Evolutionary conservation across 2,329 filamentous ascomycete genomes (phyloP).

Genomic region (Aspergillus sergii): DNA sequence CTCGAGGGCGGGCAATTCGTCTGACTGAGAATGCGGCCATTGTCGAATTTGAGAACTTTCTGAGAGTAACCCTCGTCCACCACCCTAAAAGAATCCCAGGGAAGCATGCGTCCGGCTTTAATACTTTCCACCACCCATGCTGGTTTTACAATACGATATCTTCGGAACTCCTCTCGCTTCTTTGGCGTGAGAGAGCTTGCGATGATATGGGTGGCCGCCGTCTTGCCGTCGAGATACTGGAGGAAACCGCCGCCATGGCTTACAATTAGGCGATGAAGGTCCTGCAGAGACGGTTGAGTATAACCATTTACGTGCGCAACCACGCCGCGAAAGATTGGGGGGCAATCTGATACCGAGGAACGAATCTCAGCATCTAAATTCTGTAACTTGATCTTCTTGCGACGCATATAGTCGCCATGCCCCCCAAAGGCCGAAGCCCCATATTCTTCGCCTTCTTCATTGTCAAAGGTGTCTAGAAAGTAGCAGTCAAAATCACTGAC

Average conservation of each 20-base stretch:
- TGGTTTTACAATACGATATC: slow-evolving; percentile 90
- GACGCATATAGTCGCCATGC: slow-evolving; percentile 86
- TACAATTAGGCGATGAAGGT: slow-evolving; percentile 86
- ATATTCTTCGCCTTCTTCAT: slow-evolving; percentile 90
- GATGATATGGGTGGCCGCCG: slow-evolving; percentile 92
- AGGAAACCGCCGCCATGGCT: slow-evolving; percentile 92
- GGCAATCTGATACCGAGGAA: slow-evolving; percentile 67
- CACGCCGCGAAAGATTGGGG: slow-evolving; percentile 85
- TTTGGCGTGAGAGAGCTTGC: slow-evolving; percentile 88
- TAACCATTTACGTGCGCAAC: slow-evolving; percentile 94
- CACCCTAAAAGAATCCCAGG: slow-evolving; percentile 84
- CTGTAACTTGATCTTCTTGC: slow-evolving; percentile 96
- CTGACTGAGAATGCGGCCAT: slow-evolving; percentile 69
- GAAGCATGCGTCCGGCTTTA: slow-evolving; percentile 74
- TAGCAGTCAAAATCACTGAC: slow-evolving; percentile 16
- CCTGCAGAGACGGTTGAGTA: slow-evolving; percentile 87
- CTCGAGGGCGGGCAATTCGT: slow-evolving; percentile 61
- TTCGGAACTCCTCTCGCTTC: slow-evolving; percentile 83
- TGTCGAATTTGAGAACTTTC: slow-evolving; percentile 68
- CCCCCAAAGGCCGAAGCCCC: slow-evolving; percentile 83
- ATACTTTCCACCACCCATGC: slow-evolving; percentile 94
- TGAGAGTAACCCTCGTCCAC: slow-evolving; percentile 83
- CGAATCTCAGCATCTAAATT: slow-evolving; percentile 87
- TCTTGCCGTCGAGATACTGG: slow-evolving; percentile 94
- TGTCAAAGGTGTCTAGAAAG: slow-evolving; percentile 67